Evolutionary conservation across 2,329 filamentous ascomycete genomes (phyloP).

Genomic region (Hypoxylon sp.): DNA sequence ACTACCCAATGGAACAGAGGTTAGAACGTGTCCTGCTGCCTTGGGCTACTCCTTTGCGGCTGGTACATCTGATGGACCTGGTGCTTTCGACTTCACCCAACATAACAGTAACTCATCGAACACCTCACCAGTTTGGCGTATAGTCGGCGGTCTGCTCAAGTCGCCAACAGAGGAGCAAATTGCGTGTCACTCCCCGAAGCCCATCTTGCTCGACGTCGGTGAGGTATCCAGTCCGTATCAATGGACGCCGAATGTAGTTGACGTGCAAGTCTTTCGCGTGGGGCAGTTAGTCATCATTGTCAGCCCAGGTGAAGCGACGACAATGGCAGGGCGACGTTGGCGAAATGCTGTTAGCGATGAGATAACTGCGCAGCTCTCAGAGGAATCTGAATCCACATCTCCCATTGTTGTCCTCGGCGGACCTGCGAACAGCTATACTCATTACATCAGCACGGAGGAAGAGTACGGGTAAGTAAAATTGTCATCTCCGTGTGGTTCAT

Average conservation of each 20-base stretch:
- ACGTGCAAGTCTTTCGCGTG: slow-evolving; percentile 86
- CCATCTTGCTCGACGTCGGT: slow-evolving; percentile 89
- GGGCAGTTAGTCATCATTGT: slow-evolving; percentile 89
- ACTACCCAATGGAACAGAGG: slow-evolving; percentile 78
- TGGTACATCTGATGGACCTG: slow-evolving; percentile 92
- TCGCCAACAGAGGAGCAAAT: slow-evolving; percentile 78
- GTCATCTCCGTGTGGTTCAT: slow-evolving; percentile 1
- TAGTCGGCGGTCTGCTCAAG: slow-evolving; percentile 81
- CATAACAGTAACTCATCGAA: slow-evolving; percentile 80
- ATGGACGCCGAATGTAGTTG: slow-evolving; percentile 93
- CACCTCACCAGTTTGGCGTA: slow-evolving; percentile 79
- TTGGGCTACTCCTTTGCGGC: slow-evolving; percentile 94
- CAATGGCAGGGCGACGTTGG: slow-evolving; percentile 93
- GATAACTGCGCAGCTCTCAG: slow-evolving; percentile 62
- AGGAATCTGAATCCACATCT: slow-evolving; percentile 58
- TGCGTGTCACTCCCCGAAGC: slow-evolving; percentile 84
- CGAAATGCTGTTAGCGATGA: slow-evolving; percentile 75
- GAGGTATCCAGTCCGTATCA: slow-evolving; percentile 82
- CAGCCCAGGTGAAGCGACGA: slow-evolving; percentile 88
- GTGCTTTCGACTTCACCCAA: slow-evolving; percentile 93
- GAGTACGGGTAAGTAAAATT: slow-evolving; percentile 72
- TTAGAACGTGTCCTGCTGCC: slow-evolving; percentile 85
- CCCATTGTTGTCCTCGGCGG: slow-evolving; percentile 88
- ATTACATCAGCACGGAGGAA: slow-evolving; percentile 84
- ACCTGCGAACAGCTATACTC: slow-evolving; percentile 91